Evolutionary conservation across 2,329 filamentous ascomycete species (phyloP), one percentile per base, ranked within the genome.

Genomic region (Conoideocrella luteorostrata): DNA sequence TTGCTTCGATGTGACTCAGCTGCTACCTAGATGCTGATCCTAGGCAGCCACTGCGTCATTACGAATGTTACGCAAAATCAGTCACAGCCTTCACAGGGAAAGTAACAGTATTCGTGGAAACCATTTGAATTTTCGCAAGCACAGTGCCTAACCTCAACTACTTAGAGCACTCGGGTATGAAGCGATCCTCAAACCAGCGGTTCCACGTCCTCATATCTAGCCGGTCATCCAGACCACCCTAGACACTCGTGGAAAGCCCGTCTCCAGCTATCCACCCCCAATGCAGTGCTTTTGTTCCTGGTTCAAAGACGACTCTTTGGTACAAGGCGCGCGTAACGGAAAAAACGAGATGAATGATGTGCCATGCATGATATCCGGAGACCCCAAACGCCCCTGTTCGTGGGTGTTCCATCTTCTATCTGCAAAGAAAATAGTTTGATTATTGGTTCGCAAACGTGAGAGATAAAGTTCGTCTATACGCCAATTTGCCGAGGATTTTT

Each of bases 351-450:
- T 62, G 56, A 63, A 68, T 62, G 62, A 68, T 66, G 61, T 70
- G 69, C 74, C 72, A 80, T 84, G 82, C 80, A 78, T 85, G 82
- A 86, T 86, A 87, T 87, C 84, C 84, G 83, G 84, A 69, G 64
- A 82, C 74, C 75, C 78, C 75, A 77, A 81, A 86, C 84, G 82
- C 82, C 82, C 79, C 70, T 72, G 69, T 68, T 73, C 66, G 42
- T 72, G 70, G 72, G 71, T 73, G 72, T 68, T 78, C 78, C 78
- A 79, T 83, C 79, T 80, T 83, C 79, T 83, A 83, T 81, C 80
- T 78, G 77, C 77, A 78, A 74, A 66, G 65, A 64, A 55, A 37
- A 23, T 17, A 12, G n/a, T 34, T 35, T 38, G 11, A 33, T 41
- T 41, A 35, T 34, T 38, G 38, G 22, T 20, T 38, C 28, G 39